Conservation (phyloP, 2,329 filamentous ascomycete species). For the Nothomitra cinnamomea region DNA sequence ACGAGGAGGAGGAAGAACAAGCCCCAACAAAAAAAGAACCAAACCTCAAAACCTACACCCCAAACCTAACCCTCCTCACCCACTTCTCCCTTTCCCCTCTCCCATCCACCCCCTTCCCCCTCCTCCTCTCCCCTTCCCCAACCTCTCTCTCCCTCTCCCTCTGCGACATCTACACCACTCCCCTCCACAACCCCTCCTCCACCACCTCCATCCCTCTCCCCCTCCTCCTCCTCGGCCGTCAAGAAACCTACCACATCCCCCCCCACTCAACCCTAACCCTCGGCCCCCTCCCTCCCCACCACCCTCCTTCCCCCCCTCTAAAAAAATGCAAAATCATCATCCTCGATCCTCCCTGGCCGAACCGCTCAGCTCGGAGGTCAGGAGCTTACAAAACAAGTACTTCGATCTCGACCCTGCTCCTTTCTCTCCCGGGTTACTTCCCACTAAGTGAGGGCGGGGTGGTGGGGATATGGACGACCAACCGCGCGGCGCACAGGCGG, state of each 20-base stretch:
- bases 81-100: conserved; percentile 5
- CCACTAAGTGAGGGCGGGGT: conserved; percentile 8
- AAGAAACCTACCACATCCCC: conserved; percentile 15
- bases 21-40: background rate
- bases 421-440: background rate
- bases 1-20: no score
- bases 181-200: conserved; percentile 12
- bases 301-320: conserved; percentile 14
- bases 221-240: conserved; percentile 19
- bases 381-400: background rate
- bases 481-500: conserved; percentile 21
- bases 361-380: conserved; percentile 21
- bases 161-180: conserved; percentile 3
- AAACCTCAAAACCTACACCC: background rate
- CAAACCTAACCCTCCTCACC: conserved; percentile 2
- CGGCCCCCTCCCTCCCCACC: background rate
- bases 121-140: conserved; percentile 28
- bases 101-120: conserved; percentile 24
- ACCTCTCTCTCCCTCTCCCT: conserved; percentile 16
- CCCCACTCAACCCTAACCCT: conserved; percentile 10
- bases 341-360: conserved; percentile 48
- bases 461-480: conserved; percentile 45
- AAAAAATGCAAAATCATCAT: conserved; percentile 39
- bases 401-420: background rate
- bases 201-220: conserved; percentile 21